phyloP scores from a whole-genome alignment of 2,329 filamentous ascomycete species.

The Emergomyces pasteurianus region DNA sequence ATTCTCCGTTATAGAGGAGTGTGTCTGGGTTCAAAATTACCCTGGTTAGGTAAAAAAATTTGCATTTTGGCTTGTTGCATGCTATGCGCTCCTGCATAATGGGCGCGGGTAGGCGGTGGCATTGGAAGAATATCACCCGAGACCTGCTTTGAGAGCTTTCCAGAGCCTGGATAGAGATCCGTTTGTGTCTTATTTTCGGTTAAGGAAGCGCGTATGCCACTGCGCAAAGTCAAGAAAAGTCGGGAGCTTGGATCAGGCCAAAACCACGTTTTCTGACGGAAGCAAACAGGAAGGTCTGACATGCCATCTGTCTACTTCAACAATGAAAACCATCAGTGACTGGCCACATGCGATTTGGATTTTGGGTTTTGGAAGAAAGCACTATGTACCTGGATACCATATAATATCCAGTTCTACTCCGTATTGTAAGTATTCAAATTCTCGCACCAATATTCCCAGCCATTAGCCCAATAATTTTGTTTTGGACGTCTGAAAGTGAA shows the following conservation, averaged over 20 bases:
- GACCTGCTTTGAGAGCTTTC: not conserved
- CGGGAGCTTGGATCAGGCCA: not conserved
- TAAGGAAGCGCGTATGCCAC: not conserved
- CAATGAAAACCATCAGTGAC: not conserved
- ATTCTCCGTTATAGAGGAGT: no score
- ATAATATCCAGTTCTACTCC: not conserved
- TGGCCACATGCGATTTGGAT: not conserved
- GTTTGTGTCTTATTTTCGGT: not conserved
- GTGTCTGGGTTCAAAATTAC: not conserved
- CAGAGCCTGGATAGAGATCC: not conserved
- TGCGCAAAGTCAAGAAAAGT: not conserved
- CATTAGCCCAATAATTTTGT: no score
- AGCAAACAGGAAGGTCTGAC: not conserved
- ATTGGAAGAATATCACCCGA: not conserved
- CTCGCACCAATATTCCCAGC: no score
- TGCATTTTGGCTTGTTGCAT: not conserved
- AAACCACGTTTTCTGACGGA: not conserved
- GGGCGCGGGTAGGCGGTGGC: not conserved
- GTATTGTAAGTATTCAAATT: no score
- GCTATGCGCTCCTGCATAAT: not conserved
- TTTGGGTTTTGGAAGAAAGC: not conserved
- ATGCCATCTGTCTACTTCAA: not conserved
- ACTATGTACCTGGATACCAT: not conserved
- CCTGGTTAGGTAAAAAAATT: not conserved
- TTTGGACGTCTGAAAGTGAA: no score